These are phyloP conservation scores for Talaromyces islandicus DNA, from an alignment of 2,329 filamentous ascomycete genomes.

Conservation along the genomic window DNA sequence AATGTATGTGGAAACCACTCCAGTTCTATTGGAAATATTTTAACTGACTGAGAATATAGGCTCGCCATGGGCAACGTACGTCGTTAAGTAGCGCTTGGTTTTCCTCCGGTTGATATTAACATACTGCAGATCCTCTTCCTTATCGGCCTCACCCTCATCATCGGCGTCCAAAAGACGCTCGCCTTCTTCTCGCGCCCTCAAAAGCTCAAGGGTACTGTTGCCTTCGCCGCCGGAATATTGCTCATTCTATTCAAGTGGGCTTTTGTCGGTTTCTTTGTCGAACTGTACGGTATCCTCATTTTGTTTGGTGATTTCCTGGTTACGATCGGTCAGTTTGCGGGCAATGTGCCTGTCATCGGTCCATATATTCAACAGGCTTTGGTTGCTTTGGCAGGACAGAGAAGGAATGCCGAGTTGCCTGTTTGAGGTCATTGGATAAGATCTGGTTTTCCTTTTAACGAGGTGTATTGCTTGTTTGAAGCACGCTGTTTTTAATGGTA, in stretches of 20 bases:
- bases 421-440: slow-evolving; percentile 14
- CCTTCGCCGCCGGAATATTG: slow-evolving; percentile 75
- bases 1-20: slow-evolving; percentile 56
- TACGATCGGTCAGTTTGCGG: slow-evolving; percentile 82
- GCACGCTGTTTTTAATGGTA: background rate
- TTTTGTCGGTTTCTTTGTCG: slow-evolving; percentile 80
- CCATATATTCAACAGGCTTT: slow-evolving; percentile 73
- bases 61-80: slow-evolving; percentile 94
- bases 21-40: background rate
- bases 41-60: slow-evolving; percentile 43
- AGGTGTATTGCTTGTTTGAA: background rate
- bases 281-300: slow-evolving; percentile 87
- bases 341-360: slow-evolving; percentile 76
- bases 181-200: slow-evolving; percentile 91
- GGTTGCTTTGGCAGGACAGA: slow-evolving; percentile 63
- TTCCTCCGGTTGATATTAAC: background rate
- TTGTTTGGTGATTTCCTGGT: slow-evolving; percentile 95
- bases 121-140: slow-evolving; percentile 81
- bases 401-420: slow-evolving; percentile 65
- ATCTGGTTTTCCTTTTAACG: background rate
- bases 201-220: slow-evolving; percentile 84
- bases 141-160: slow-evolving; percentile 91
- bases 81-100: slow-evolving; percentile 10
- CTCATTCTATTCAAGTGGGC: slow-evolving; percentile 90
- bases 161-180: slow-evolving; percentile 84